phyloP scores from a whole-genome alignment of 2,329 filamentous ascomycete genomes.

The Plectosphaerella plurivora region DNA sequence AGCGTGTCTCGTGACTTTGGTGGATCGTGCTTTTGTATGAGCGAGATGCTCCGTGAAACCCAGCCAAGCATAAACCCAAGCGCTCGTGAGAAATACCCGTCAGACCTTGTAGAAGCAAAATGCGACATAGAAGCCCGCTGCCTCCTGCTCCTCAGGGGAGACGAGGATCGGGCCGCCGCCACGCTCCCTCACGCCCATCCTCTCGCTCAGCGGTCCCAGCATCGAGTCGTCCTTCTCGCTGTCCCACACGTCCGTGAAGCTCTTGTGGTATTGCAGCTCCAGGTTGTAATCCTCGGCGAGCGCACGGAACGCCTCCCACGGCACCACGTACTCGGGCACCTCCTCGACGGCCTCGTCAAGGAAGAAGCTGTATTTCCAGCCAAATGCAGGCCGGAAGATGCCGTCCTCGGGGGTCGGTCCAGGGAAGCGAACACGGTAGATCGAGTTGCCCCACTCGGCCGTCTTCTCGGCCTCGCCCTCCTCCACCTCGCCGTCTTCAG shows the following conservation, averaged over 20 bases:
- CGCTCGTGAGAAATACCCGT: background rate
- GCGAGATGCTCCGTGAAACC: no score
- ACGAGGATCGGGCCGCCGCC: conserved; percentile 65
- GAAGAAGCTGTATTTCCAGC: conserved; percentile 98
- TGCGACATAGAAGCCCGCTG: conserved; percentile 84
- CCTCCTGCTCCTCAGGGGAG: conserved; percentile 85
- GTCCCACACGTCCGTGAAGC: conserved; percentile 87
- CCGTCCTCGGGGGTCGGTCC: conserved; percentile 79
- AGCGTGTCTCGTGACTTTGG: no score
- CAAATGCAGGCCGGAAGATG: conserved; percentile 88
- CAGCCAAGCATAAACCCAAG: no score
- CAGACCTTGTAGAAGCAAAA: conserved; percentile 97
- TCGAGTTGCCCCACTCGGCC: conserved; percentile 87
- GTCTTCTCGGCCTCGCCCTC: conserved; percentile 59
- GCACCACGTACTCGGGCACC: conserved; percentile 95
- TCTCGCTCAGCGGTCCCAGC: conserved; percentile 79
- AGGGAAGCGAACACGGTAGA: conserved; percentile 88
- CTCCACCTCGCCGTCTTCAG: conserved; percentile 44
- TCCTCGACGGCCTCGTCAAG: conserved; percentile 94
- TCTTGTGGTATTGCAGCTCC: conserved; percentile 88
- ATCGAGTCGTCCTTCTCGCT: conserved; percentile 81
- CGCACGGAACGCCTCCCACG: conserved; percentile 95
- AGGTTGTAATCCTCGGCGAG: conserved; percentile 95
- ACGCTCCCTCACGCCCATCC: conserved; percentile 87
- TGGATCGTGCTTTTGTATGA: no score